Base-by-base conservation (phyloP, 177 flowering plant species). In the Vitis hybrid region DNA sequence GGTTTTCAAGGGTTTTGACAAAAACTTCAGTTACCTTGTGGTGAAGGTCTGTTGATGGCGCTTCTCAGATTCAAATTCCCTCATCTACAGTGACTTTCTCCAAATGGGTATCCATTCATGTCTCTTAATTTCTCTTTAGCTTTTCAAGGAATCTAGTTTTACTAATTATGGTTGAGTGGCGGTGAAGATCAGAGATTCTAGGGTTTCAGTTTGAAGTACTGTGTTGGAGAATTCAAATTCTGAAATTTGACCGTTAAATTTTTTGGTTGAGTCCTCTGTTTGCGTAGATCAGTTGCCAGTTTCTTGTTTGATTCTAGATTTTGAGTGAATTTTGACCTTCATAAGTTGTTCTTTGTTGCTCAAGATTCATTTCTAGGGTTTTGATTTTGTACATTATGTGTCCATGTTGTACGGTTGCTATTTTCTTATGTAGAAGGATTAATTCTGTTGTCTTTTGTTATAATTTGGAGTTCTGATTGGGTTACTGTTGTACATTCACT, bases 61-160 rank as follows among this genome's bases (percentile, higher is more conserved):
- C n/a, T 62, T 24, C 75, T 69, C 72, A 72, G 80, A 77, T 77
- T 77, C 80, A 77, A 77, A 72, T 65, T 72, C 57, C 60, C 52
- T 61, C 62, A 63, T 24, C 18, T 11, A n/a, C 59, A 46, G 62
- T 17, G 32, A 21, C 55, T 48, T 57, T 52, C 61, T 60, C 11
- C 55, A 2, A 40, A 11, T 32, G 60, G 74, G 76, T 73, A 71
- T 61, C 13, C 32, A 7, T 64, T 18, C 21, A 14, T 21, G 13
- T 55, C 49, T 30, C 1, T 68, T 35, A 18, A 8, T 13, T 17
- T 52, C 18, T 13, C 52, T 52, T 62, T 62, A 52, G 35, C 35
- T 56, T 56, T 54, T 49, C 56, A 21, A 24, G 49, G 63, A 4
- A 58, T 67, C 62, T 56, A 52, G 62, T 40, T 4, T 13, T 15